phyloP scores from a whole-genome alignment of 495 filamentous ascomycete genomes.

The Neurospora intermedia region DNA sequence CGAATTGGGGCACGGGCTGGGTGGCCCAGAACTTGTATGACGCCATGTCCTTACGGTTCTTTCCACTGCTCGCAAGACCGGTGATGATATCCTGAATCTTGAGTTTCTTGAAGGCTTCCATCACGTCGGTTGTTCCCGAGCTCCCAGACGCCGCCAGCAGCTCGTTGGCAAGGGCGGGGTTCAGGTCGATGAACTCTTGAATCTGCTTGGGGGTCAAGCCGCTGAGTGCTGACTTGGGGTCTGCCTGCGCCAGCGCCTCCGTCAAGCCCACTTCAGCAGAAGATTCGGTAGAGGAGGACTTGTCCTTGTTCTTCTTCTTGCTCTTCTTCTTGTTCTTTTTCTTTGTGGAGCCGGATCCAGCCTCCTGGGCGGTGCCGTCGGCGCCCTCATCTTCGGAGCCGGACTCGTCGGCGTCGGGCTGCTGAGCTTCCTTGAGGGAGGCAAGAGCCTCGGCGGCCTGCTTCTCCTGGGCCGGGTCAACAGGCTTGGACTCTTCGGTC shows the following conservation, averaged over 20 bases:
- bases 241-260: constrained; percentile 7
- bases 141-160: constrained; percentile 20
- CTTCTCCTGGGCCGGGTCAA: constrained; percentile 23
- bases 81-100: constrained; percentile 73
- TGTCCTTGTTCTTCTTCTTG: constrained; percentile 38
- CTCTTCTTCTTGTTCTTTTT: constrained; percentile 44
- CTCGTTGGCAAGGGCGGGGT: constrained; percentile 52
- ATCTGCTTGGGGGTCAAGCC: constrained; percentile 39
- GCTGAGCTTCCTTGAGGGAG: constrained; percentile 4
- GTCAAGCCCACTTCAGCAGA: constrained; percentile 7
- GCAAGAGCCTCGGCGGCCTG: constrained; percentile 10
- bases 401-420: constrained; percentile 27
- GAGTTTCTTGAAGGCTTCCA: constrained; percentile 59
- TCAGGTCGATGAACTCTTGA: constrained; percentile 44
- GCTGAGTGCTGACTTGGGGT: constrained; percentile 31
- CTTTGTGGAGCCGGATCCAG: constrained; percentile 9
- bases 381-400: constrained; percentile 19
- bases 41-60: constrained; percentile 91
- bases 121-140: constrained; percentile 21
- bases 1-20: constrained; percentile 85
- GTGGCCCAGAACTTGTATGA: constrained; percentile 98
- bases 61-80: constrained; percentile 60
- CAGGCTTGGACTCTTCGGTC: constrained; percentile 36
- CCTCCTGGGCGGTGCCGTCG: constrained; percentile 9
- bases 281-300: constrained; percentile 24